Evolutionary conservation across 2,329 filamentous ascomycete genomes (phyloP).

Genomic region (Colletotrichum somersetense): DNA sequence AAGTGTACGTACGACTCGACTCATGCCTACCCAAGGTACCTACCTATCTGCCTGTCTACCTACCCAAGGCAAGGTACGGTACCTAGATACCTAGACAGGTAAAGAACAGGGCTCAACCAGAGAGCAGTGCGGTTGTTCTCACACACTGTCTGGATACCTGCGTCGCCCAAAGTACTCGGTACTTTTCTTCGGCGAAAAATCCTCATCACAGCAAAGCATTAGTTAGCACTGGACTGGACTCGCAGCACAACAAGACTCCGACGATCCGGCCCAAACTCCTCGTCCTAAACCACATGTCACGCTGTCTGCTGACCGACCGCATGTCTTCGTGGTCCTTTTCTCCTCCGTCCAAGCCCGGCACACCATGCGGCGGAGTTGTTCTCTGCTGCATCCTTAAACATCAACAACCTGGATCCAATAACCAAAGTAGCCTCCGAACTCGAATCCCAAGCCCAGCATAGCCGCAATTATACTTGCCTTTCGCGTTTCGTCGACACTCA

Average conservation of each 20-base stretch:
- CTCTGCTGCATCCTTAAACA: conserved; percentile 66
- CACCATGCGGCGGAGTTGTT: conserved; percentile 69
- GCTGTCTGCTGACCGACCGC: conserved; percentile 42
- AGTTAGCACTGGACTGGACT: conserved; percentile 22
- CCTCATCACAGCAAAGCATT: conserved; percentile 15
- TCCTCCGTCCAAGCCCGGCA: conserved; percentile 43
- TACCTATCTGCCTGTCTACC: too few relatives aligned
- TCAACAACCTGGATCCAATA: conserved; percentile 72
- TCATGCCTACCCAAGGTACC: too few relatives aligned
- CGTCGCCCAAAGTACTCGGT: conserved; percentile 27
- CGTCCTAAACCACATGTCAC: conserved; percentile 38
- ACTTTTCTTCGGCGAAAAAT: conserved; percentile 37
- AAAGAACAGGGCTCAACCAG: conserved; percentile 2
- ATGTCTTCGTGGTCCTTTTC: conserved; percentile 41
- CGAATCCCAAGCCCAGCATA: conserved; percentile 49
- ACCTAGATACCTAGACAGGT: too few relatives aligned
- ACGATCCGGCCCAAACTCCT: conserved; percentile 41
- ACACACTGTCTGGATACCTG: background rate
- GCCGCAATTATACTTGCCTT: conserved; percentile 43
- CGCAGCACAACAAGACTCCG: conserved; percentile 43
- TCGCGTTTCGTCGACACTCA: conserved; percentile 42
- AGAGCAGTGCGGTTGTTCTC: background rate
- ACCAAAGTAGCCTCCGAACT: conserved; percentile 53
- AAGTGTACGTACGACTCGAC: too few relatives aligned
- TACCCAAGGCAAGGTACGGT: too few relatives aligned